phyloP scores from a whole-genome alignment of 2,329 filamentous ascomycete genomes.

The Trichoderma simmonsii region DNA sequence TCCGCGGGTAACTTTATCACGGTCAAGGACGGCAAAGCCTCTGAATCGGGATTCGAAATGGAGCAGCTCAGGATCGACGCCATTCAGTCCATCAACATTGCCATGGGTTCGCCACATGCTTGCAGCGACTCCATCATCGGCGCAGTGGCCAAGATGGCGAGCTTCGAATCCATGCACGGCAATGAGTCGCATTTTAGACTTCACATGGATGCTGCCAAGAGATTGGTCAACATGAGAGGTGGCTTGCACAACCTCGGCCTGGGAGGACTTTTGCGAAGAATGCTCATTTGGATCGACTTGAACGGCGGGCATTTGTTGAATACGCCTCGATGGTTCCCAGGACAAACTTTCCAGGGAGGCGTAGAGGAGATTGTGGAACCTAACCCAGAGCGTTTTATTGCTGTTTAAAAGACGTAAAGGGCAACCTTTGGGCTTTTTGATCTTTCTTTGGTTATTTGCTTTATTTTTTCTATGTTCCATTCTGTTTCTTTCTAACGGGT shows the following conservation, averaged over 20 bases:
- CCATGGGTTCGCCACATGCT: slow-evolving; percentile 29
- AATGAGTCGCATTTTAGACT: slow-evolving; percentile 39
- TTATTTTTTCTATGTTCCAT: background rate
- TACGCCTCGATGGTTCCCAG: slow-evolving; percentile 32
- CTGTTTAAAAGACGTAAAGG: background rate
- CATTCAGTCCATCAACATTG: slow-evolving; percentile 41
- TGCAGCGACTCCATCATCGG: slow-evolving; percentile 44
- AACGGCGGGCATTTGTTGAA: slow-evolving; percentile 38
- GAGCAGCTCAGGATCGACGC: slow-evolving; percentile 43
- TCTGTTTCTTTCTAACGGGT: background rate
- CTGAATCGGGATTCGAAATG: slow-evolving; percentile 28
- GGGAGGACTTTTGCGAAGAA: slow-evolving; percentile 43
- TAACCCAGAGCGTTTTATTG: slow-evolving; percentile 35
- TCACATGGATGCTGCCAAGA: slow-evolving; percentile 46
- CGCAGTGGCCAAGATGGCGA: slow-evolving; percentile 50
- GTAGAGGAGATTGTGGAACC: slow-evolving; percentile 27
- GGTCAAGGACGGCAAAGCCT: slow-evolving; percentile 18
- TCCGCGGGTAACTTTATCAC: slow-evolving; percentile 28
- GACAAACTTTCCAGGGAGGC: slow-evolving; percentile 25
- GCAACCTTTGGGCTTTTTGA: background rate
- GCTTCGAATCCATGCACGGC: slow-evolving; percentile 51
- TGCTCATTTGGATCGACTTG: slow-evolving; percentile 48
- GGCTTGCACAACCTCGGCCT: slow-evolving; percentile 43
- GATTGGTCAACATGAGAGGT: slow-evolving; percentile 43
- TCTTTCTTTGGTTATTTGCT: background rate